Evolutionary conservation across 768 basidiomycete species (phyloP), one percentile per base, ranked within the genome.

Genomic region (Cystofilobasidium capitatum): DNA sequence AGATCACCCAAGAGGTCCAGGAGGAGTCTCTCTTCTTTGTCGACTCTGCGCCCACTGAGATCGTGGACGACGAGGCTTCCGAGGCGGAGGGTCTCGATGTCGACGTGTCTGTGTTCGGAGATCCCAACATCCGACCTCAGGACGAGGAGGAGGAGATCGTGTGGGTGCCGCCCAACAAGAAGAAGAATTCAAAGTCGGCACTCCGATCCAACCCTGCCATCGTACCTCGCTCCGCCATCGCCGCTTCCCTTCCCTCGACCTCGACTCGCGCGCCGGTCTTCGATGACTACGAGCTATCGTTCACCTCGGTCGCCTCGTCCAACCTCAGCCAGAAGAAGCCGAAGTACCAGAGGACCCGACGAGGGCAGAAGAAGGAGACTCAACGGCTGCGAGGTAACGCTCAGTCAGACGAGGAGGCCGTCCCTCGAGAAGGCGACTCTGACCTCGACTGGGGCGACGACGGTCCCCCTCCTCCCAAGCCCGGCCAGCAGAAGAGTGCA

Each of bases 391-490:
- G 60, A 44, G 39, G 66, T 37, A 16, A 33, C 9, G 35, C 36
- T 22, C n/a, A 5, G 8, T 37, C 62, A 22, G 62, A 64, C 2
- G 66, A 68, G 31, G 51, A 62, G 7, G 49, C 61, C 24, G 45
- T 31, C 2, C 66, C 66, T 3, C 24, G 66, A 20, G 66, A 68
- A 49, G 58, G 58, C n/a, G 68, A 69, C 35, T 64, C 62, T 9
- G 68, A 69, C 40, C 45, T 69, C 37, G 68, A 69, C 24, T 69
- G 68, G 68, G 68, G 68, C 12, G 63, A 62, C 17, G 62, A 64
- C 29, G 68, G 68, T 31, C 68, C 68, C 24, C 68, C 68, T 5
- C 54, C 55, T 4, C 54, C 51, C 2, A 60, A 49, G 35, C 26
- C 26, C 8, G 66, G 61, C 22, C 49, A 42, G 61, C n/a, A 40